Evolutionary conservation across 2,329 filamentous ascomycete species (phyloP).

Genomic region (Fusarium torulosum): DNA sequence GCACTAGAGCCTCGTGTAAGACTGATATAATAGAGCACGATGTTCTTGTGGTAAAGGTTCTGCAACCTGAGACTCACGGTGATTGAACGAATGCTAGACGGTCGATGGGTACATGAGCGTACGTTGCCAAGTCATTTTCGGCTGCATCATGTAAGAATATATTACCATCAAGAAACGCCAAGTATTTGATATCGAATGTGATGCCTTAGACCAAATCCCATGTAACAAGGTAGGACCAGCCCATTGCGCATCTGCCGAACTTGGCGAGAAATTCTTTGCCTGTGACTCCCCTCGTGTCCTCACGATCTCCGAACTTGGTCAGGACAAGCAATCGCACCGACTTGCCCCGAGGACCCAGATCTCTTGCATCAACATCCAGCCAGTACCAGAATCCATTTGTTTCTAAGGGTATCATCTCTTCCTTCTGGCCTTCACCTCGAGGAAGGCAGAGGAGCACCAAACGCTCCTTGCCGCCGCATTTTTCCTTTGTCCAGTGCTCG

Average conservation of each 20-base stretch:
- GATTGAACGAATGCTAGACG: conserved; percentile 11
- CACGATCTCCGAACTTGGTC: conserved; percentile 59
- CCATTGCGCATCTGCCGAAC: conserved; percentile 60
- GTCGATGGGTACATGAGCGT: conserved; percentile 10
- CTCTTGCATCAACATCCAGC: conserved; percentile 75
- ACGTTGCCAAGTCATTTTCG: conserved; percentile 15
- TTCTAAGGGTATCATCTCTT: conserved; percentile 77
- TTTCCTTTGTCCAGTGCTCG: conserved; percentile 83
- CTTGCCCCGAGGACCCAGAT: conserved; percentile 77
- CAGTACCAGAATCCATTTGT: conserved; percentile 87
- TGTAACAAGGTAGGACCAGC: conserved; percentile 58
- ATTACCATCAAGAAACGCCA: conserved; percentile 10
- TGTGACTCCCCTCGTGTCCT: conserved; percentile 64
- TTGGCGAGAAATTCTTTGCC: conserved; percentile 61
- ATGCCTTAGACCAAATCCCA: conserved; percentile 63
- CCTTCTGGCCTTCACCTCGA: conserved; percentile 74
- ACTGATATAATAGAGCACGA: background rate
- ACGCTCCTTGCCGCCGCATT: conserved; percentile 75
- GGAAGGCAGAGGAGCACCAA: conserved; percentile 77
- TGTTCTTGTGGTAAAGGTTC: background rate
- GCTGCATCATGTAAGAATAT: conserved; percentile 8
- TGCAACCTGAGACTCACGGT: background rate
- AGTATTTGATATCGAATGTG: conserved; percentile 20
- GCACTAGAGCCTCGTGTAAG: background rate
- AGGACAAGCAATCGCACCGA: conserved; percentile 74